Base-by-base conservation (phyloP, 768 basidiomycete species). In the Collybia mongolica region DNA sequence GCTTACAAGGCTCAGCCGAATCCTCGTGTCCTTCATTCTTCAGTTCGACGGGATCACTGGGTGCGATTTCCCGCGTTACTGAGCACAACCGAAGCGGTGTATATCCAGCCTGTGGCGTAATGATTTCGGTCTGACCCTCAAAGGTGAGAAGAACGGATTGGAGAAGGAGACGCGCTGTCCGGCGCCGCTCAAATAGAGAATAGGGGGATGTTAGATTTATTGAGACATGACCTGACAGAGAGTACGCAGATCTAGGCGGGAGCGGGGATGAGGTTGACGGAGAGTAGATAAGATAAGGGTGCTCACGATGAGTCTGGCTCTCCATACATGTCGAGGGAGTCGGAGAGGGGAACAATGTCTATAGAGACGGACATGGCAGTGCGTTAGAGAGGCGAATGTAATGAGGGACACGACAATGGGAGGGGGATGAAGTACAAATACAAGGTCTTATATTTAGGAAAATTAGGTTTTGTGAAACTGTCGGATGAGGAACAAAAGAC, bases 121-220 rank as follows among this genome's bases (percentile, higher is more conserved):
- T 72, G 19, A 84, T 75, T 64, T 96, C 93, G 17, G 83, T 77
- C 66, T 93, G 90, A 22, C 93, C 93, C 60, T 97, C 93, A 51
- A 97, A 91, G 3, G 81, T 83, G 57, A 97, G 64, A 38, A 73
- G 68, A 35, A 96, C 71, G 1, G 90, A 93, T 54, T 82, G 79
- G 17, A 93, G 77, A 4, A 86, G 62, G 37, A 85, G 62, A 35
- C 72, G 78, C 7, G 75, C 66, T 0, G 82, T 65, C 42, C 73
- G 69, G 49, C 75, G 77, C 52, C 75, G 74, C 52, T 78, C 76
- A 54, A 88, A 83, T 20, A 86, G 60, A 9, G 80, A 80, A 46
- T 66, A 74, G 1, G 84, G 69, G 0, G 87, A 75, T 2, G 80
- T 71, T 26, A 94, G 57, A 0, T 82, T 75, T 46, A 96, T 70